Evolutionary conservation across 495 filamentous ascomycete genomes (phyloP).

Genomic region (Bombardia bombarda): DNA sequence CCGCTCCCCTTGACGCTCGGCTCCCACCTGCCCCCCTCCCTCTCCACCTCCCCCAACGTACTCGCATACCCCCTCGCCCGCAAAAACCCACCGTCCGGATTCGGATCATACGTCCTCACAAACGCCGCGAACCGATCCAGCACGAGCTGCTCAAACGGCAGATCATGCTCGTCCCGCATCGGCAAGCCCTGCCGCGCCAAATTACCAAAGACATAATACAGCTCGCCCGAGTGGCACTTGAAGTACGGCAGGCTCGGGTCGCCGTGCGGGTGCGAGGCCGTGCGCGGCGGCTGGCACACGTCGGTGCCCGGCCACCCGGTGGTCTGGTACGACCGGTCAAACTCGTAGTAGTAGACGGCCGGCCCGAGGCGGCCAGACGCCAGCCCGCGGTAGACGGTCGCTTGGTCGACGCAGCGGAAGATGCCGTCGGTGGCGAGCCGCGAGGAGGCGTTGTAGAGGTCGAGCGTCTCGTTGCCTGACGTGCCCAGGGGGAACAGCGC

Average conservation of each 20-base stretch:
- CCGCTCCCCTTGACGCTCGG: conserved; percentile 12
- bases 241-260: conserved; percentile 33
- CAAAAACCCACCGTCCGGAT: conserved; percentile 23
- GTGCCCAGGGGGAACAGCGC: conserved; percentile 27
- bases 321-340: conserved; percentile 46
- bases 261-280: conserved; percentile 28
- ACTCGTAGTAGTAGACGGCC: conserved; percentile 39
- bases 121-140: conserved; percentile 30
- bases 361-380: conserved; percentile 21
- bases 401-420: conserved; percentile 44
- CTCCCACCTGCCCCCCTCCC: conserved; percentile 19
- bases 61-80: conserved; percentile 22
- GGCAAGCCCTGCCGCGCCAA: conserved; percentile 27
- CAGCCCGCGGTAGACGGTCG: conserved; percentile 32
- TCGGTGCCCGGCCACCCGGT: conserved; percentile 35
- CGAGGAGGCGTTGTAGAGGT: conserved; percentile 35
- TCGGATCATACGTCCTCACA: conserved; percentile 28
- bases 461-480: conserved; percentile 31
- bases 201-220: conserved; percentile 32
- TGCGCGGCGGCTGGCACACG: conserved; percentile 36
- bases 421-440: conserved; percentile 40
- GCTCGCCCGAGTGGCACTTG: conserved; percentile 27
- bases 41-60: conserved; percentile 10
- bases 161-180: conserved; percentile 27
- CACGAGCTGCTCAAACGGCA: conserved; percentile 27